Evolutionary conservation across 176 grass and related monocot genomes (phyloP).

Genomic region (Secale cereale): DNA sequence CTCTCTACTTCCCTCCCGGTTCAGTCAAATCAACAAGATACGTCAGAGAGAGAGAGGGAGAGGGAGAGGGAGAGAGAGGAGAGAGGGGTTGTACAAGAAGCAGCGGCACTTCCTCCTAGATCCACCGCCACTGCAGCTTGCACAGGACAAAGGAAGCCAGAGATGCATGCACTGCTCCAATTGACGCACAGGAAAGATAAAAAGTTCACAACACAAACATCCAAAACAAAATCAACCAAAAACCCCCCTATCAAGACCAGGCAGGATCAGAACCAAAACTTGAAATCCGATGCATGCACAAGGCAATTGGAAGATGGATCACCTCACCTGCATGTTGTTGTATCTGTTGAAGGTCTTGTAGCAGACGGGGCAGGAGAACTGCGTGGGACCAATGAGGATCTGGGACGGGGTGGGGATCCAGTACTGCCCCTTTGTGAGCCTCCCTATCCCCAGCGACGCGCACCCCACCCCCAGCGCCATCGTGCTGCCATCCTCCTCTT

Average conservation of each 20-base stretch:
- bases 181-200: background rate
- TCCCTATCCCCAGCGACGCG: constrained; percentile 54
- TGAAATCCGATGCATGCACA: background rate
- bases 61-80: background rate
- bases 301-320: background rate
- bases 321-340: constrained; percentile 86
- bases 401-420: constrained; percentile 89
- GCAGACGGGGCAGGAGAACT: constrained; percentile 90
- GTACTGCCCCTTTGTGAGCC: constrained; percentile 82
- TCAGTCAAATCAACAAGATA: constrained; percentile 52
- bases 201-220: background rate
- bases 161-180: constrained; percentile 6
- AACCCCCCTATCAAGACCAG: background rate
- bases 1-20: constrained; percentile 1
- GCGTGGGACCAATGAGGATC: constrained; percentile 88
- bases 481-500: background rate
- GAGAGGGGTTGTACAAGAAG: background rate
- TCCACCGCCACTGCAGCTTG: constrained; percentile 13
- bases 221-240: background rate
- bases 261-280: background rate
- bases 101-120: constrained; percentile 32
- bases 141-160: background rate
- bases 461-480: constrained; percentile 45
- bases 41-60: background rate
- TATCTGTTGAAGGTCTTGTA: constrained; percentile 88